Conservation (phyloP, 2,329 filamentous ascomycete species). For the Plectosphaerella plurivora region DNA sequence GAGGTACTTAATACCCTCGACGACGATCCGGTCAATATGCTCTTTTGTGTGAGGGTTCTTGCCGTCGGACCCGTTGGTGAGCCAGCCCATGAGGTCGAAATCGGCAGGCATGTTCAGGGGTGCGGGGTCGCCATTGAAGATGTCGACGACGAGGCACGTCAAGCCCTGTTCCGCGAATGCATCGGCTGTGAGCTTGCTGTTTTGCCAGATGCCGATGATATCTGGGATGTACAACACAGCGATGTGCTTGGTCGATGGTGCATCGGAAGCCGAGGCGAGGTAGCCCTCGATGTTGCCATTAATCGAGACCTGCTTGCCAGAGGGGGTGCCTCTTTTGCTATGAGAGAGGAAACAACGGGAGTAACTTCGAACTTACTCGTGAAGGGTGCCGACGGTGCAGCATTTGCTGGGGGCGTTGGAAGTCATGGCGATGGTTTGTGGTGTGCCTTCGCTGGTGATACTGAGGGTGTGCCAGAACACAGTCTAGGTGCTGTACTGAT, state of each 20-base stretch:
- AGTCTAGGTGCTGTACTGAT: too few species aligned
- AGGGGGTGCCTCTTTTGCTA: slow-evolving; percentile 37
- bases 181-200: slow-evolving; percentile 37
- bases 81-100: slow-evolving; percentile 24
- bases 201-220: slow-evolving; percentile 45
- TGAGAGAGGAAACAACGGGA: not conserved
- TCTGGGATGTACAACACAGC: slow-evolving; percentile 45
- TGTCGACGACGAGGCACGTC: slow-evolving; percentile 30
- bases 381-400: slow-evolving; percentile 47
- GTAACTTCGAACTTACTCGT: slow-evolving; percentile 39
- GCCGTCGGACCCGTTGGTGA: slow-evolving; percentile 37
- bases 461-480: too few species aligned
- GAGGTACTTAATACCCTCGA: slow-evolving; percentile 47
- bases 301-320: slow-evolving; percentile 41
- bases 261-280: slow-evolving; percentile 39
- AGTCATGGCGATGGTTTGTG: slow-evolving; percentile 34
- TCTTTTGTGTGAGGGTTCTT: slow-evolving; percentile 37
- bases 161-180: slow-evolving; percentile 32
- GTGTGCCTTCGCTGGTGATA: too few species aligned
- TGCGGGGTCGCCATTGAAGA: slow-evolving; percentile 30
- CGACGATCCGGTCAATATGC: slow-evolving; percentile 26
- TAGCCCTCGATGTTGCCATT: slow-evolving; percentile 36
- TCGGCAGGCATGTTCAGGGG: too few species aligned
- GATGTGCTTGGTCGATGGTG: slow-evolving; percentile 31
- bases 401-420: slow-evolving; percentile 48